Percentiles rank a stretch among this genome's conserved stretches.
These are phyloP conservation scores for Bassia scoparia DNA, from an alignment of 148 eudicot species.

Conservation along the genomic window DNA sequence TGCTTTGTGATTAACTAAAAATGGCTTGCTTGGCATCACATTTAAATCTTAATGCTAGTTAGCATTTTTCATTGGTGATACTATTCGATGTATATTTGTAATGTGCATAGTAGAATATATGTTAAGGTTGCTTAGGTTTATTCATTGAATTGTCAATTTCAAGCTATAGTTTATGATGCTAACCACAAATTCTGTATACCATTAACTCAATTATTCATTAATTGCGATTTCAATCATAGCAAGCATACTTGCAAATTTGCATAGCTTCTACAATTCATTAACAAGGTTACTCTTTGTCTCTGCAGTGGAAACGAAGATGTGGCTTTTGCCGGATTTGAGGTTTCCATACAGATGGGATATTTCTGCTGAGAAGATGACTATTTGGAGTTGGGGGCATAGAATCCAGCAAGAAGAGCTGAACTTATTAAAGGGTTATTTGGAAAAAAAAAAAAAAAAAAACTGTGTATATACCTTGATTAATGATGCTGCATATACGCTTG, in stretches of 20 bases:
- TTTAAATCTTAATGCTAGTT: neutral
- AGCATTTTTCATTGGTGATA: neutral
- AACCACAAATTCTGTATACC: too few species aligned
- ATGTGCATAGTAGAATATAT: too few species aligned
- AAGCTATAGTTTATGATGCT: neutral
- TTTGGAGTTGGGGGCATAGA: conserved; percentile 73
- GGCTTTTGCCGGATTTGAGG: conserved; percentile 97
- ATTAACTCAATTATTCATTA: too few species aligned
- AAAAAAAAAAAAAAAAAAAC: too few species aligned
- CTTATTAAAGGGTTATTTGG: conserved; percentile 61
- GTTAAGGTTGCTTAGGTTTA: too few species aligned
- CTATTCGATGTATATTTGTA: neutral
- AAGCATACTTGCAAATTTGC: neutral
- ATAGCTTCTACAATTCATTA: neutral
- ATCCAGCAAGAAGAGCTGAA: conserved; percentile 76
- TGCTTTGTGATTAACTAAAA: too few species aligned
- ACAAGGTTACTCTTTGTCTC: conserved; percentile 4
- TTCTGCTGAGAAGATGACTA: conserved; percentile 95
- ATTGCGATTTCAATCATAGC: neutral
- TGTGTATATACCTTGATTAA: neutral
- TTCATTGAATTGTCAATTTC: too few species aligned
- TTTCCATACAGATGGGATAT: conserved; percentile 94
- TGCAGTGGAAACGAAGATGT: conserved; percentile 98
- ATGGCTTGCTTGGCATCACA: neutral
- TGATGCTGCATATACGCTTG: neutral